Conservation (phyloP, 148 eudicot genomes). For the Vaccinium myrtillus region DNA sequence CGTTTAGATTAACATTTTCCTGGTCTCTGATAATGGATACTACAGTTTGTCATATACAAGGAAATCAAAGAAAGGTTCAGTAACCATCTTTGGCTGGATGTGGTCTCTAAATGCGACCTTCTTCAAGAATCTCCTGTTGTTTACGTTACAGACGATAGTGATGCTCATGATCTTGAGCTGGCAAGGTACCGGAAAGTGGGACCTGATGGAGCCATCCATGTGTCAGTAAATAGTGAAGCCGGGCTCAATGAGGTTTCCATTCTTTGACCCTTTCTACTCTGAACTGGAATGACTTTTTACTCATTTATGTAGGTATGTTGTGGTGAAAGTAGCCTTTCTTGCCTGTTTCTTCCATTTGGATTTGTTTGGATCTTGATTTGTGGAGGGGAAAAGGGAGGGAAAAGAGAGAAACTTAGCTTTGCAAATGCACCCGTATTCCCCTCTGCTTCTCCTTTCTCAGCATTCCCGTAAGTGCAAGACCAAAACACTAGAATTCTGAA, state of each 20-base stretch:
- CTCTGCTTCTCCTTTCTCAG: background rate
- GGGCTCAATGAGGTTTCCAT: slow-evolving; percentile 73
- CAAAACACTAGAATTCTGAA: background rate
- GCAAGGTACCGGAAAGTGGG: slow-evolving; percentile 67
- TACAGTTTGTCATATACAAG: slow-evolving; percentile 82
- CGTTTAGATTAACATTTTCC: background rate
- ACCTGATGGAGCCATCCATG: slow-evolving; percentile 78
- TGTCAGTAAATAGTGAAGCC: slow-evolving; percentile 64
- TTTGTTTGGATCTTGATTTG: slow-evolving; percentile 3
- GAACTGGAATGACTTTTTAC: background rate
- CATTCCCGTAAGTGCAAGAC: background rate
- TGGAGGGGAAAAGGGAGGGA: background rate
- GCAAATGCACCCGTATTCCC: background rate
- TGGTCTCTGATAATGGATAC: slow-evolving; percentile 12
- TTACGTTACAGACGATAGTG: slow-evolving; percentile 55
- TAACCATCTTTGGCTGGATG: slow-evolving; percentile 94
- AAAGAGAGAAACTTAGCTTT: background rate
- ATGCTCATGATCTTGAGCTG: slow-evolving; percentile 50
- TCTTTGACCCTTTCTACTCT: slow-evolving; percentile 7
- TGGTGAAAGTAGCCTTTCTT: background rate
- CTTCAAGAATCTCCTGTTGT: slow-evolving; percentile 54
- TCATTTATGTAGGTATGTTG: no score
- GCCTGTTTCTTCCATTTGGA: background rate
- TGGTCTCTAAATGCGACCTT: slow-evolving; percentile 86
- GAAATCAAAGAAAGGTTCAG: slow-evolving; percentile 68